These are phyloP conservation scores for Fusarium mexicanum DNA, from an alignment of 2,329 filamentous ascomycete genomes.

Conservation along the genomic window DNA sequence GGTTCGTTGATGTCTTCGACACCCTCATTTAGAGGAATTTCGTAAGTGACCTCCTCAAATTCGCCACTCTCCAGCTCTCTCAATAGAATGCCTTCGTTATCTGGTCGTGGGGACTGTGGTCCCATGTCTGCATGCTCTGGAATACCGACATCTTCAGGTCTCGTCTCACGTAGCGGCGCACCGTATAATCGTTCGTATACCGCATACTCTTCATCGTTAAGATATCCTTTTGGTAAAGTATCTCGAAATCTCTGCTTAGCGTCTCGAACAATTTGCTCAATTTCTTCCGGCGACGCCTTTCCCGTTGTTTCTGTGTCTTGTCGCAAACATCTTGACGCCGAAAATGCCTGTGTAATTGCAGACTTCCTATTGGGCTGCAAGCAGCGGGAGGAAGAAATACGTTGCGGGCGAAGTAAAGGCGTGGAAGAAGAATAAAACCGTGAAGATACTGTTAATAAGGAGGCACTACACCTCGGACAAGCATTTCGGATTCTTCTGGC, in stretches of 20 bases:
- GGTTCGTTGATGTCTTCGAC: slow-evolving; percentile 37
- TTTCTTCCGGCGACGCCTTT: slow-evolving; percentile 46
- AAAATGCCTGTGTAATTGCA: slow-evolving; percentile 45
- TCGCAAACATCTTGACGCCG: slow-evolving; percentile 40
- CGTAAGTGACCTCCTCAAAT: slow-evolving; percentile 70
- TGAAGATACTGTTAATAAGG: slow-evolving; percentile 19
- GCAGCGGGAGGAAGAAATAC: slow-evolving; percentile 24
- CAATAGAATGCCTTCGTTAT: slow-evolving; percentile 58
- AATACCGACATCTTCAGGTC: slow-evolving; percentile 67
- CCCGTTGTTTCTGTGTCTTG: slow-evolving; percentile 26
- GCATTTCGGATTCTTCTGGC: slow-evolving; percentile 47
- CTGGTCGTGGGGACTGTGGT: slow-evolving; percentile 22
- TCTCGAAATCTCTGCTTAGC: slow-evolving; percentile 82
- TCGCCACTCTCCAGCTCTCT: slow-evolving; percentile 65
- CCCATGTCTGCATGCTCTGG: slow-evolving; percentile 53
- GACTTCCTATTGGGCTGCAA: slow-evolving; percentile 40
- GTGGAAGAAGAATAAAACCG: slow-evolving; percentile 17
- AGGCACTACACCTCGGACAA: slow-evolving; percentile 44
- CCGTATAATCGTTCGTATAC: slow-evolving; percentile 87
- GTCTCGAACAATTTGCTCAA: slow-evolving; percentile 73
- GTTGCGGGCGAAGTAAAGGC: slow-evolving; percentile 28
- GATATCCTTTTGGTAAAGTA: slow-evolving; percentile 74
- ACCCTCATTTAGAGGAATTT: slow-evolving; percentile 34
- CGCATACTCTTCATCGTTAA: slow-evolving; percentile 75
- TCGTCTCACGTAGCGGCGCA: slow-evolving; percentile 71